phyloP scores from a whole-genome alignment of 805 yeast genomes.

The Ogataea sp. region DNA sequence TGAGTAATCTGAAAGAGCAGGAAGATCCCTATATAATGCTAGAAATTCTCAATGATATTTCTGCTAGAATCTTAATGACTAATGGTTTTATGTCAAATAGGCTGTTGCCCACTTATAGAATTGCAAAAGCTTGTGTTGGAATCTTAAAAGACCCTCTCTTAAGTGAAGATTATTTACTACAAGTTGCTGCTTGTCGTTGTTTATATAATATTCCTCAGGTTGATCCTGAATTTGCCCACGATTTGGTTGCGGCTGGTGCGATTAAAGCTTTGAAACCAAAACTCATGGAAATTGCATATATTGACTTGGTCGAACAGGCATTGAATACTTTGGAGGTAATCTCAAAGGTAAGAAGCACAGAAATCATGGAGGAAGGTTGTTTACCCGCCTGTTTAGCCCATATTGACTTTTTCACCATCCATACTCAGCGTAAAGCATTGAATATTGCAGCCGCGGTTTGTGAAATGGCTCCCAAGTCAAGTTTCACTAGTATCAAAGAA shows the following conservation, averaged over 20 bases:
- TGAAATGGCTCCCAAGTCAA: slow-evolving; percentile 32
- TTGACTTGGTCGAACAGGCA: slow-evolving; percentile 90
- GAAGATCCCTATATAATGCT: slow-evolving; percentile 54
- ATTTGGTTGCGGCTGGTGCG: slow-evolving; percentile 57
- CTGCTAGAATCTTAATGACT: slow-evolving; percentile 62
- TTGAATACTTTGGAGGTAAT: slow-evolving; percentile 66
- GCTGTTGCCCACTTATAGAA: slow-evolving; percentile 47
- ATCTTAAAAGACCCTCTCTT: slow-evolving; percentile 51
- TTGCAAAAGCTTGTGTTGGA: slow-evolving; percentile 46
- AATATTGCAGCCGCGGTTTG: slow-evolving; percentile 66
- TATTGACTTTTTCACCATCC: slow-evolving; percentile 82
- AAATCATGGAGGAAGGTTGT: slow-evolving; percentile 52
- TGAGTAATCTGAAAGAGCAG: slow-evolving; percentile 31
- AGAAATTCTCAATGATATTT: slow-evolving; percentile 58
- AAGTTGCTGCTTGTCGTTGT: slow-evolving; percentile 76
- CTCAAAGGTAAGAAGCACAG: slow-evolving; percentile 44
- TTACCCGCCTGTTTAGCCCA: slow-evolving; percentile 59
- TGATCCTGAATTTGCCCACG: slow-evolving; percentile 52
- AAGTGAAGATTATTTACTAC: slow-evolving; percentile 68
- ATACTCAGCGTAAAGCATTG: slow-evolving; percentile 79
- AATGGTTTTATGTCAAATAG: slow-evolving; percentile 52
- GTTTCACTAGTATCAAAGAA: slow-evolving; percentile 42
- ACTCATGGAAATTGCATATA: slow-evolving; percentile 66
- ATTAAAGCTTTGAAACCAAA: slow-evolving; percentile 59
- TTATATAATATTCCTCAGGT: slow-evolving; percentile 75